A percentile compares a stretch with the other conserved stretches of the same genome.
phyloP scores from a whole-genome alignment of 2,329 filamentous ascomycete species.

The Thielaviopsis ethacetica region DNA sequence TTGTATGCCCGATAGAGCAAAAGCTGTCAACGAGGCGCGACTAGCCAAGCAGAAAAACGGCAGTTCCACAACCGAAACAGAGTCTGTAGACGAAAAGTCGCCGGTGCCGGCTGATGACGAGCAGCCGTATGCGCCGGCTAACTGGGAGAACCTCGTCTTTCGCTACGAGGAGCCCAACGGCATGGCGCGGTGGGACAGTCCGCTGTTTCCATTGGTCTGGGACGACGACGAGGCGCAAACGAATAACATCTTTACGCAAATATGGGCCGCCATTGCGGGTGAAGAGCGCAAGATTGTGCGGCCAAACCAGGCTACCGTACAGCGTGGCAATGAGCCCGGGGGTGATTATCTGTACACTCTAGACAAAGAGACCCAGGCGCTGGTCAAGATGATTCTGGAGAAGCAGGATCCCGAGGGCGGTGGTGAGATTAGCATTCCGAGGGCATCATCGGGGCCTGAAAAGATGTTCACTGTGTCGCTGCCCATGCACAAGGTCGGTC shows the following conservation, averaged over 20 bases:
- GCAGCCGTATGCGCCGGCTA: constrained; percentile 34
- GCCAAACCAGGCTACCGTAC: constrained; percentile 61
- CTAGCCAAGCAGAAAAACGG: constrained; percentile 18
- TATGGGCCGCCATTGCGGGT: constrained; percentile 61
- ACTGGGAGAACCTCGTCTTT: constrained; percentile 68
- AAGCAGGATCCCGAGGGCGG: constrained; percentile 55
- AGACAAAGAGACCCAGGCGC: constrained; percentile 62
- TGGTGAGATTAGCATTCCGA: constrained; percentile 33
- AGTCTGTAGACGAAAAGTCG: neutral
- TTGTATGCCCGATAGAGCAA: constrained; percentile 34
- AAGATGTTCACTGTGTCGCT: constrained; percentile 45
- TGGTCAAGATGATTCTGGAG: constrained; percentile 53
- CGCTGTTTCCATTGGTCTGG: constrained; percentile 63
- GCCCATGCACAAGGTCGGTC: constrained; percentile 46
- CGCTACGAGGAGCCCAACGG: constrained; percentile 75
- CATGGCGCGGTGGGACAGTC: constrained; percentile 73
- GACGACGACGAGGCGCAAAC: constrained; percentile 52
- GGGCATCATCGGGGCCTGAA: constrained; percentile 16
- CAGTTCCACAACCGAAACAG: neutral
- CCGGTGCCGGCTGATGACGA: constrained; percentile 14
- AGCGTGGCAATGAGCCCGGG: constrained; percentile 43
- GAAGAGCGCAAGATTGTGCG: constrained; percentile 45
- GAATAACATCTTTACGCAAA: constrained; percentile 38
- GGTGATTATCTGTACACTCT: constrained; percentile 66
- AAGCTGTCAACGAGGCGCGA: constrained; percentile 42